These are phyloP conservation scores for Cercospora citrullina DNA, from an alignment of 2,329 filamentous ascomycete genomes.

Conservation along the genomic window DNA sequence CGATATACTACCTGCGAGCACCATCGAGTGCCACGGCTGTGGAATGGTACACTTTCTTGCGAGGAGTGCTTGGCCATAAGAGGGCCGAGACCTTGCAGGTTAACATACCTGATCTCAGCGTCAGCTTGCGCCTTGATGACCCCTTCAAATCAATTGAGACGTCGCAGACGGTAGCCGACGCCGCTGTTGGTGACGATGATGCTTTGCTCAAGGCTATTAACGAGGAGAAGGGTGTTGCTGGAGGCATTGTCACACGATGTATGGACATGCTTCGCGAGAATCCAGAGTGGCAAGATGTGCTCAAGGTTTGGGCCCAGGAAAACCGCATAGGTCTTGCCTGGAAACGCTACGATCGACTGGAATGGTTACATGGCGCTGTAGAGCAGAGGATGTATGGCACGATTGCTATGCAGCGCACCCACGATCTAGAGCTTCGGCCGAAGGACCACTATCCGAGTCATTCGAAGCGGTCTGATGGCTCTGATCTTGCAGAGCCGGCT, in stretches of 20 bases:
- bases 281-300: conserved; percentile 60
- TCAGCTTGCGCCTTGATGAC: conserved; percentile 59
- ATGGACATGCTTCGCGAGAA: conserved; percentile 59
- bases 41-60: conserved; percentile 69
- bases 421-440: conserved; percentile 65
- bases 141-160: conserved; percentile 58
- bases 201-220: conserved; percentile 48
- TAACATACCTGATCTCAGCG: conserved; percentile 62
- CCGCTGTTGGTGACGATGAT: conserved; percentile 49
- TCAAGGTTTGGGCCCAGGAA: conserved; percentile 59
- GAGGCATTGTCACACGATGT: conserved; percentile 58
- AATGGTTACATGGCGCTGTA: conserved; percentile 66
- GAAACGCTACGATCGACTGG: conserved; percentile 67
- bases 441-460: conserved; percentile 64
- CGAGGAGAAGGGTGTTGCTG: conserved; percentile 58
- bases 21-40: conserved; percentile 62
- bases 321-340: conserved; percentile 65
- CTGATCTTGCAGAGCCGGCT: conserved; percentile 58
- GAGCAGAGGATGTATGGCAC: conserved; percentile 69
- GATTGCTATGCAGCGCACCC: conserved; percentile 65
- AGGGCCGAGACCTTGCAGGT: conserved; percentile 59
- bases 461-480: conserved; percentile 44
- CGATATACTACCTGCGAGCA: conserved; percentile 63
- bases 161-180: conserved; percentile 44
- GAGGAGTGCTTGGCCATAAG: conserved; percentile 59